phyloP scores from a whole-genome alignment of 768 basidiomycete genomes.

The Boletus patriciae region DNA sequence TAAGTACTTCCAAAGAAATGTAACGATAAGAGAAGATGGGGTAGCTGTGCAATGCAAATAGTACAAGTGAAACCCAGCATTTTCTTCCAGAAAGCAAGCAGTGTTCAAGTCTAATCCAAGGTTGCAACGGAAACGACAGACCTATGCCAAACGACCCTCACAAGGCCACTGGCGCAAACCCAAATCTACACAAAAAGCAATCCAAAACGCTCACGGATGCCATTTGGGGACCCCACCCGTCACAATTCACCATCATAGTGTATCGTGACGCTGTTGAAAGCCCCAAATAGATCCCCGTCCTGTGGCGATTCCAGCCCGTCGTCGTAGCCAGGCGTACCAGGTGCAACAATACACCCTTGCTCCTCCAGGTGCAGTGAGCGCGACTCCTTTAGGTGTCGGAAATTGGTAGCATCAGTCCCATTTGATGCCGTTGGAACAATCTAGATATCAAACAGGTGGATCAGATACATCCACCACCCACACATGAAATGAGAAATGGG shows the following conservation, averaged over 20 bases:
- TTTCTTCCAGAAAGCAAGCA: slow-evolving; percentile 25
- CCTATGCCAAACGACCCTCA: slow-evolving; percentile 13
- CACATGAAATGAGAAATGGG: slow-evolving; percentile 10
- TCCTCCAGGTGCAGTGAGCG: slow-evolving; percentile 87
- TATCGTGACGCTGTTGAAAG: slow-evolving; percentile 87
- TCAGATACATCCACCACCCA: slow-evolving; percentile 25
- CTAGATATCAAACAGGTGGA: slow-evolving; percentile 42
- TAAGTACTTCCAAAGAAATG: slow-evolving; percentile 28
- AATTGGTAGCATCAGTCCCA: slow-evolving; percentile 83
- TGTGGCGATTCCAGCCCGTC: slow-evolving; percentile 45
- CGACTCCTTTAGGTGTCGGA: slow-evolving; percentile 88
- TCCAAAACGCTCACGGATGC: neutral
- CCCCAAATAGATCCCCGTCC: slow-evolving; percentile 74
- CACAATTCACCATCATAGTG: slow-evolving; percentile 74
- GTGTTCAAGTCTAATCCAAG: slow-evolving; percentile 21
- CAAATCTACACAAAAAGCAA: slow-evolving; percentile 3
- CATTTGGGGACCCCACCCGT: neutral
- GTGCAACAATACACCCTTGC: slow-evolving; percentile 40
- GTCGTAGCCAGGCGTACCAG: slow-evolving; percentile 43
- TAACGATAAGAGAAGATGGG: slow-evolving; percentile 15
- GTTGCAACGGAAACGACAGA: slow-evolving; percentile 18
- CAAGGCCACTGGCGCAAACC: slow-evolving; percentile 3
- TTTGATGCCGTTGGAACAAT: slow-evolving; percentile 76
- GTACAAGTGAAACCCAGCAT: slow-evolving; percentile 31
- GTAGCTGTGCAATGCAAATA: slow-evolving; percentile 34